A percentile compares a stretch with the other conserved stretches of the same genome.
phyloP scores from a whole-genome alignment of 345 rosid genomes.

The Acer negundo region DNA sequence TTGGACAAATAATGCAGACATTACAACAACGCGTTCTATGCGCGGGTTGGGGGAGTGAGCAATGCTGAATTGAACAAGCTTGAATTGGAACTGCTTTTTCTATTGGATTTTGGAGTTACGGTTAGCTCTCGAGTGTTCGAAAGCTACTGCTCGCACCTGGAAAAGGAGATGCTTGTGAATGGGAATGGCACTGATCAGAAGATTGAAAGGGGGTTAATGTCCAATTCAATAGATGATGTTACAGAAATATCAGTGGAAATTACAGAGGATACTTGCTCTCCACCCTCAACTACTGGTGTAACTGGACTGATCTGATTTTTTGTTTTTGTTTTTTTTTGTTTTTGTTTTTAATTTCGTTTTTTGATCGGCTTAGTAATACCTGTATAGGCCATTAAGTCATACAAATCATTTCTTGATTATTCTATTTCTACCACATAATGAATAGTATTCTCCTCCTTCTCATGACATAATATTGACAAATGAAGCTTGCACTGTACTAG shows the following conservation, averaged over 20 bases:
- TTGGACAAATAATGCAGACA: conserved; percentile 45
- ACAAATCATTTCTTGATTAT: not conserved
- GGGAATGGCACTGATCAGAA: conserved; percentile 29
- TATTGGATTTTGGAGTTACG: conserved; percentile 62
- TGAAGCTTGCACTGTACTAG: no score
- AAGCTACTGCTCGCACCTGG: conserved; percentile 76
- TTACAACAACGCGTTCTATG: conserved; percentile 78
- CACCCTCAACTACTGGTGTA: conserved; percentile 12
- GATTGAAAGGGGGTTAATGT: conserved; percentile 20
- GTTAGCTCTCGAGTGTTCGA: conserved; percentile 66
- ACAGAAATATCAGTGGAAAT: conserved; percentile 30
- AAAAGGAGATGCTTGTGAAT: conserved; percentile 51
- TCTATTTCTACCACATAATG: not conserved
- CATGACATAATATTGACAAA: no score
- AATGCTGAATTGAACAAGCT: conserved; percentile 77
- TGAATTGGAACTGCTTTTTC: conserved; percentile 80
- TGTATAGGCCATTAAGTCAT: not conserved
- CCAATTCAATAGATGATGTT: conserved; percentile 23
- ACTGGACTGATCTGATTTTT: conserved; percentile 19
- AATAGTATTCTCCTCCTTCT: no score
- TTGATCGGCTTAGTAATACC: not conserved
- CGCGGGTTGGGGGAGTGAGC: conserved; percentile 87
- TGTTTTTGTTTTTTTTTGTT: no score
- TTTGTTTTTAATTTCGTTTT: not conserved
- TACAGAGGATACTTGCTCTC: conserved; percentile 17